Evolutionary conservation across 768 basidiomycete species (phyloP).

Genomic region (Floccularia luteovirens): DNA sequence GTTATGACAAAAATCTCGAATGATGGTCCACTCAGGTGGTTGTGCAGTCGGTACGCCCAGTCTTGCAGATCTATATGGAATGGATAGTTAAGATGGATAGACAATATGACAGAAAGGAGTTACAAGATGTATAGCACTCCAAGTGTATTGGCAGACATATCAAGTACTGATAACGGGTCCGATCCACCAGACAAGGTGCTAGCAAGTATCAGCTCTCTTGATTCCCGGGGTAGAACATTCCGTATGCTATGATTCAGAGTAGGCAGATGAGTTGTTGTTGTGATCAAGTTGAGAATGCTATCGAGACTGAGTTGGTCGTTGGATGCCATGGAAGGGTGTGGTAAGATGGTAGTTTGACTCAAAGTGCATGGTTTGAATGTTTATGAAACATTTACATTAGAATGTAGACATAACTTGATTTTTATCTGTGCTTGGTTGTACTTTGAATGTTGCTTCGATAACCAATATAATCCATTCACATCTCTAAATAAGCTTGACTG

Average conservation of each 20-base stretch:
- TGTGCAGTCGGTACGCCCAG: slow-evolving; percentile 30
- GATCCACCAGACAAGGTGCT: slow-evolving; percentile 48
- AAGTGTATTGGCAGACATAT: slow-evolving; percentile 49
- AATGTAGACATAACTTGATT: no score
- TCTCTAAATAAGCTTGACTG: no score
- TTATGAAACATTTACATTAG: not conserved
- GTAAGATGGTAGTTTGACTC: not conserved
- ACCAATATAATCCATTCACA: no score
- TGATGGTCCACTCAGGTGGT: slow-evolving; percentile 31
- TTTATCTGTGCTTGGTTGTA: no score
- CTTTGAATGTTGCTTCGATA: no score
- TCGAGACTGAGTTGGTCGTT: slow-evolving; percentile 19
- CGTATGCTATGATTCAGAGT: slow-evolving; percentile 38
- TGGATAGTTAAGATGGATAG: not conserved
- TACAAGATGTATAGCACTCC: slow-evolving; percentile 70
- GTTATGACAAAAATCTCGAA: slow-evolving; percentile 51
- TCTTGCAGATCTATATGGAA: slow-evolving; percentile 46
- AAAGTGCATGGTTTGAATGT: not conserved
- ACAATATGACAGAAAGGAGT: slow-evolving; percentile 21
- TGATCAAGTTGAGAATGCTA: slow-evolving; percentile 37
- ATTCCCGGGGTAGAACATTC: slow-evolving; percentile 44
- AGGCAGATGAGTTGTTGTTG: slow-evolving; percentile 25
- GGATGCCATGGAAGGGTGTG: not conserved
- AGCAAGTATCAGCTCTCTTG: slow-evolving; percentile 48
- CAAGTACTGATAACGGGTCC: slow-evolving; percentile 60